Percentiles rank a stretch among this genome's conserved stretches.
phyloP scores from a whole-genome alignment of 2,329 filamentous ascomycete genomes.

The Zymoseptoria ardabiliae region DNA sequence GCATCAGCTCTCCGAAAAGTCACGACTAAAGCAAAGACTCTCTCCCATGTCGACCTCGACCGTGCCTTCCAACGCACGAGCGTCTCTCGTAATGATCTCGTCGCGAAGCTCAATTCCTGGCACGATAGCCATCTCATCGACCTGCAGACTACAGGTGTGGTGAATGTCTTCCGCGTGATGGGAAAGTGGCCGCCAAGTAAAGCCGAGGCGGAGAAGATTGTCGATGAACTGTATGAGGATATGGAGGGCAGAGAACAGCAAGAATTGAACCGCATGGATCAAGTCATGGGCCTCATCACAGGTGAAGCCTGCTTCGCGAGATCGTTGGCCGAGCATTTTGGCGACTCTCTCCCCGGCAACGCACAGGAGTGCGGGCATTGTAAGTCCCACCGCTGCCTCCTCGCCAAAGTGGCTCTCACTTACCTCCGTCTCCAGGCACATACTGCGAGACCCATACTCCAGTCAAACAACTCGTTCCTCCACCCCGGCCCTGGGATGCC shows the following conservation, averaged over 20 bases:
- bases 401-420: neutral
- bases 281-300: slow-evolving; percentile 50
- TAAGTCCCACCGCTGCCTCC: neutral
- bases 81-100: slow-evolving; percentile 40
- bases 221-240: slow-evolving; percentile 42
- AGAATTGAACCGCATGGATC: slow-evolving; percentile 44
- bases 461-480: slow-evolving; percentile 34
- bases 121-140: slow-evolving; percentile 44
- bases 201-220: slow-evolving; percentile 39
- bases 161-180: slow-evolving; percentile 49
- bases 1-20: slow-evolving; percentile 39
- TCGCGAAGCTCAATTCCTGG: slow-evolving; percentile 50
- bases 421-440: slow-evolving; percentile 36
- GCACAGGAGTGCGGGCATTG: slow-evolving; percentile 45
- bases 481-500: slow-evolving; percentile 34
- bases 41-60: slow-evolving; percentile 45
- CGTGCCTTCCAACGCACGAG: slow-evolving; percentile 26
- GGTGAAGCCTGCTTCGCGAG: slow-evolving; percentile 45
- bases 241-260: slow-evolving; percentile 49
- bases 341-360: slow-evolving; percentile 42
- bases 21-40: slow-evolving; percentile 38
- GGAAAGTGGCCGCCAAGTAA: slow-evolving; percentile 39
- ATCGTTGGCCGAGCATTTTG: slow-evolving; percentile 51
- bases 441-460: slow-evolving; percentile 34
- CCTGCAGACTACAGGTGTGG: slow-evolving; percentile 46